A percentile compares a stretch with the other conserved stretches of the same genome.
Evolutionary conservation across 2,329 filamentous ascomycete species (phyloP).

Genomic region (Penicillium corylophilum): DNA sequence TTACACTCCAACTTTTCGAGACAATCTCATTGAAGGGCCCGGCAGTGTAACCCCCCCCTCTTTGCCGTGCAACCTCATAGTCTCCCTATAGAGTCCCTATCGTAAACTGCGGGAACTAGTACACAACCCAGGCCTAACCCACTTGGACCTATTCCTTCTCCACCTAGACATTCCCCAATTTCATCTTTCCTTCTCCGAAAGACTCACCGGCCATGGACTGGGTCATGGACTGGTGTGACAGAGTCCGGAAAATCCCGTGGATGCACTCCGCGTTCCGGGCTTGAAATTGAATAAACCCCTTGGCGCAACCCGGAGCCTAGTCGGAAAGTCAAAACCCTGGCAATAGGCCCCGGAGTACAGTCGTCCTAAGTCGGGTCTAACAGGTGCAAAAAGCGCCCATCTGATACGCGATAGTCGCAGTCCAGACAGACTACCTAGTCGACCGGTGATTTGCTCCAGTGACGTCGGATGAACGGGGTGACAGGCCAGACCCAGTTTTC

Average conservation of each 20-base stretch:
- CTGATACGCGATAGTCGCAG: conserved; percentile 10
- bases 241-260: background rate
- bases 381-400: background rate
- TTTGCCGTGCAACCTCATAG: conserved; percentile 7
- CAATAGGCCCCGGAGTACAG: conserved; percentile 16
- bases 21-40: background rate
- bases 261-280: conserved; percentile 2
- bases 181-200: background rate
- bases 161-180: background rate
- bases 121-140: background rate
- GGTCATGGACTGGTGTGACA: background rate
- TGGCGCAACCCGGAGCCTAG: background rate
- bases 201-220: background rate
- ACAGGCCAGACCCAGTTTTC: conserved; percentile 23
- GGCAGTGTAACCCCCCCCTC: conserved; percentile 9
- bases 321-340: background rate
- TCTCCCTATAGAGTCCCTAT: background rate
- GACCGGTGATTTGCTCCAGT: conserved; percentile 13
- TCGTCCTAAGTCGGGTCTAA: conserved; percentile 9
- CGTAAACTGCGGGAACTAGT: conserved; percentile 3
- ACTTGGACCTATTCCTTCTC: background rate
- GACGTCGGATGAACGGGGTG: conserved; percentile 20
- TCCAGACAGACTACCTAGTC: conserved; percentile 8
- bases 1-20: background rate
- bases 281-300: background rate